phyloP scores from a whole-genome alignment of 2,329 filamentous ascomycete genomes.

The Myriosclerotinia curreyana region DNA sequence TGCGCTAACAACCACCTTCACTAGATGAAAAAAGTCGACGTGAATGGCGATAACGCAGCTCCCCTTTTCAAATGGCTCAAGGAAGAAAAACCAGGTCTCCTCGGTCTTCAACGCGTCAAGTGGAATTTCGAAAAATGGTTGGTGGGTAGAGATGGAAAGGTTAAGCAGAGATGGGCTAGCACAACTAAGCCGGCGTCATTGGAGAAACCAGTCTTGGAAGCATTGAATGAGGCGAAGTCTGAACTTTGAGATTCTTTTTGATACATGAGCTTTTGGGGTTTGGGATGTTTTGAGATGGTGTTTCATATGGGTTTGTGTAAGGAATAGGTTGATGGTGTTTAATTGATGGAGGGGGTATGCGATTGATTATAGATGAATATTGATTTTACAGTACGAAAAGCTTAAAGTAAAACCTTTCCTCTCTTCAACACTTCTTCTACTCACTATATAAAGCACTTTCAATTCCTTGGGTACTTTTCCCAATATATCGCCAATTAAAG shows the following conservation, averaged over 20 bases:
- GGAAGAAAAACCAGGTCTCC: conserved; percentile 70
- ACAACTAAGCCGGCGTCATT: conserved; percentile 81
- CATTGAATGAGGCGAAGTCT: conserved; percentile 41
- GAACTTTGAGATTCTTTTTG: conserved; percentile 19
- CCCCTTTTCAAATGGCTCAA: conserved; percentile 79
- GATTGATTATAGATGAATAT: no score
- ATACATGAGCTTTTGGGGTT: no score
- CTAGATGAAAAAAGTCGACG: conserved; percentile 79
- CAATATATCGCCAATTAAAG: no score
- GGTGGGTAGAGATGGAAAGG: conserved; percentile 78
- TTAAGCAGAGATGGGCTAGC: conserved; percentile 83
- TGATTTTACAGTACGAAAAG: no score
- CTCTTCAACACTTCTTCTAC: no score
- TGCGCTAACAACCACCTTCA: neutral
- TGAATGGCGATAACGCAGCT: conserved; percentile 80
- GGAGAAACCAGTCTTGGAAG: conserved; percentile 71
- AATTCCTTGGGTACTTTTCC: no score
- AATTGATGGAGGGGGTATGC: no score
- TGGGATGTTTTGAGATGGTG: neutral
- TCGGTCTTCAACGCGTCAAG: conserved; percentile 90
- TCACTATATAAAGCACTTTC: no score
- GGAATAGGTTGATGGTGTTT: no score
- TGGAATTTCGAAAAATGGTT: conserved; percentile 99
- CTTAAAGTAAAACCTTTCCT: no score
- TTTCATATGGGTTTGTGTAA: no score